Percentiles rank a stretch among this genome's conserved stretches.
phyloP scores from a whole-genome alignment of 257 asterid species.

The Paraleonurus japonicus region DNA sequence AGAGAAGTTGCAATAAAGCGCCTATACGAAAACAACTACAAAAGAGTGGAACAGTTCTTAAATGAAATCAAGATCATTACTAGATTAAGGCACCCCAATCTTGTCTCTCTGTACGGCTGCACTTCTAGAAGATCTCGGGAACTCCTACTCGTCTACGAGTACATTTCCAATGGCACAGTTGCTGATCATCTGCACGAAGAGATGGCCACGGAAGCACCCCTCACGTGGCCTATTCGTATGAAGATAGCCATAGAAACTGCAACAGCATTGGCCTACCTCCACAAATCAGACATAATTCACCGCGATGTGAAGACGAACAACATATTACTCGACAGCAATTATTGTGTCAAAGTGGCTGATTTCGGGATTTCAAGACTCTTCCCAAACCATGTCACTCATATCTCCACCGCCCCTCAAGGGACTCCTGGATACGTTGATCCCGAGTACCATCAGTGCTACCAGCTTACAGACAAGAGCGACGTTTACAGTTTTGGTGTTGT shows the following conservation, averaged over 20 bases:
- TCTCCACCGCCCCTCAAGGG: conserved; percentile 68
- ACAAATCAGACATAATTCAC: conserved; percentile 59
- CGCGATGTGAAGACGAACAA: conserved; percentile 68
- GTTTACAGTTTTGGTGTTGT: not conserved
- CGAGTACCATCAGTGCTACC: conserved; percentile 70
- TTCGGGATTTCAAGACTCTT: conserved; percentile 70
- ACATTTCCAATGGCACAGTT: conserved; percentile 63
- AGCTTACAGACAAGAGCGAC: conserved; percentile 66
- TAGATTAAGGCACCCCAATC: conserved; percentile 54
- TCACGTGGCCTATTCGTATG: conserved; percentile 58
- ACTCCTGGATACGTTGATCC: conserved; percentile 50
- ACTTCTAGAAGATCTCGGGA: conserved; percentile 64
- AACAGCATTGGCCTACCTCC: conserved; percentile 60
- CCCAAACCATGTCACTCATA: conserved; percentile 56
- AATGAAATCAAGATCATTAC: conserved; percentile 66
- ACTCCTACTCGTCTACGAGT: conserved; percentile 71
- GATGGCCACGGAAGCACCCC: conserved; percentile 36
- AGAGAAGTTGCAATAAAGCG: conserved; percentile 84
- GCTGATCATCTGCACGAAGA: conserved; percentile 68
- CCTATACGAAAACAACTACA: conserved; percentile 63
- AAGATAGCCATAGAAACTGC: conserved; percentile 71
- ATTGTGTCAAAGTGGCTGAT: conserved; percentile 67
- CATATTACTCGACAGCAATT: conserved; percentile 61
- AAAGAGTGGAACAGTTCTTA: conserved; percentile 62
- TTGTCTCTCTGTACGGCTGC: conserved; percentile 71